These are phyloP conservation scores for Maudiozyma turicensis DNA, from an alignment of 805 yeast genomes.

Conservation along the genomic window DNA sequence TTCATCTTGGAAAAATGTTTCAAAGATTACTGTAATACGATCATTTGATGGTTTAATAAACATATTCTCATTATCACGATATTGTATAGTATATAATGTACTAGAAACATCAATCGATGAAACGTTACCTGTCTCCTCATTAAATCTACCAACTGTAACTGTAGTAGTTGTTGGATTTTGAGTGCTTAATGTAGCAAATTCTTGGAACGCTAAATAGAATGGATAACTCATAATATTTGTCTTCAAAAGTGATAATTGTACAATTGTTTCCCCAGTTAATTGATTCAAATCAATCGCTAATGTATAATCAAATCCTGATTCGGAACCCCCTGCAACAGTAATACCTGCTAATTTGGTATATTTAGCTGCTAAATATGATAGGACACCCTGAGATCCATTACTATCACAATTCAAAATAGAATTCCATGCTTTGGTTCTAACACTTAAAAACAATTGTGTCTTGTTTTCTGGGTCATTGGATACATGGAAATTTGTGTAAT, in stretches of 20 bases:
- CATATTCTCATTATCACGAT: conserved; percentile 89
- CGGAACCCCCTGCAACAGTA: conserved; percentile 28
- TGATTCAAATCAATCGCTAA: conserved; percentile 55
- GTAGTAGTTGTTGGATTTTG: conserved; percentile 17
- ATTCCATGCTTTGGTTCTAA: conserved; percentile 28
- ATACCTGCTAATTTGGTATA: conserved; percentile 15
- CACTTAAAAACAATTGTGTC: conserved; percentile 28
- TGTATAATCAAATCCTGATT: conserved; percentile 76
- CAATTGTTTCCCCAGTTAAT: conserved; percentile 45
- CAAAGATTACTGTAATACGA: conserved; percentile 92
- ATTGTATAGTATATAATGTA: conserved; percentile 41
- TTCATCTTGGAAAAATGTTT: conserved; percentile 91
- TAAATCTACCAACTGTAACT: not conserved
- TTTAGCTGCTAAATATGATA: conserved; percentile 16
- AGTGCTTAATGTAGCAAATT: conserved; percentile 59
- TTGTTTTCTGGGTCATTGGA: conserved; percentile 56
- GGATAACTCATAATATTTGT: conserved; percentile 89
- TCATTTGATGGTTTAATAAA: conserved; percentile 88
- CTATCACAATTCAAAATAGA: conserved; percentile 16
- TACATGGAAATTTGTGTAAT: conserved; percentile 87
- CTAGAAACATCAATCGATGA: conserved; percentile 15
- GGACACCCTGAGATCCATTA: conserved; percentile 8
- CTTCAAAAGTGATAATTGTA: conserved; percentile 64
- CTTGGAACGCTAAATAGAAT: conserved; percentile 72
- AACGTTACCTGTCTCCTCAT: conserved; percentile 19